Evolutionary conservation across 192 early-diverging fungal genomes (phyloP).

Genomic region (Coemansia sp.): DNA sequence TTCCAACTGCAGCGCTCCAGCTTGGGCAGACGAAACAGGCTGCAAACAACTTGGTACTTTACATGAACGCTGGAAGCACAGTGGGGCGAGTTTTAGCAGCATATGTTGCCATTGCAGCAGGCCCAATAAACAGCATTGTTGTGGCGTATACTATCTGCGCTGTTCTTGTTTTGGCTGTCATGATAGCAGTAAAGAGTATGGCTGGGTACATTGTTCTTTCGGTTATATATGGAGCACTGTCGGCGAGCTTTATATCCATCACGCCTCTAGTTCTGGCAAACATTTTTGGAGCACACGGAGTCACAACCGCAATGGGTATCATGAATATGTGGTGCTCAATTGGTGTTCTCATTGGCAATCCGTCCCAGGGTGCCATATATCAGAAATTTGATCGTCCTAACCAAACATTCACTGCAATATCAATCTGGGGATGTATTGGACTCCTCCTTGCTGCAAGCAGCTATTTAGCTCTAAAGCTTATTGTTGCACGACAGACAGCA

Average conservation of each 20-base stretch:
- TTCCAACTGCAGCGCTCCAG: slow-evolving; percentile 43
- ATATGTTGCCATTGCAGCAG: slow-evolving; percentile 16
- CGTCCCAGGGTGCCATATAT: slow-evolving; percentile 45
- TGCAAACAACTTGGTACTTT: slow-evolving; percentile 33
- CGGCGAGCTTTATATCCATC: slow-evolving; percentile 38
- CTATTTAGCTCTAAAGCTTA: slow-evolving; percentile 23
- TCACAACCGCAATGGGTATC: slow-evolving; percentile 42
- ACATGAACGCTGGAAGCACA: slow-evolving; percentile 48
- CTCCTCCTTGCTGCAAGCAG: slow-evolving; percentile 26
- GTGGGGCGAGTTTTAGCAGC: slow-evolving; percentile 30
- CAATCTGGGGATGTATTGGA: slow-evolving; percentile 33
- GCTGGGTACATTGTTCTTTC: slow-evolving; percentile 30
- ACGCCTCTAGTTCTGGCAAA: slow-evolving; percentile 30
- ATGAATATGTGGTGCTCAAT: slow-evolving; percentile 43
- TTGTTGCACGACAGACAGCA: slow-evolving; percentile 11
- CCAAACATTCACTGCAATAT: slow-evolving; percentile 25
- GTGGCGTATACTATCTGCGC: slow-evolving; percentile 30
- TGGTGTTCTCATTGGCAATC: slow-evolving; percentile 42
- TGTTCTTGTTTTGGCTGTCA: slow-evolving; percentile 25
- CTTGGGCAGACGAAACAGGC: slow-evolving; percentile 39
- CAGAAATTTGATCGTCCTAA: slow-evolving; percentile 36
- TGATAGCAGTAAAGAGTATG: slow-evolving; percentile 43
- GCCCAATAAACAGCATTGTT: slow-evolving; percentile 40
- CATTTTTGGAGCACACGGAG: slow-evolving; percentile 32
- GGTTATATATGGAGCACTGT: slow-evolving; percentile 32